Conservation (phyloP, 169 alveolate species). For the Plasmodium blacklocki region DNA sequence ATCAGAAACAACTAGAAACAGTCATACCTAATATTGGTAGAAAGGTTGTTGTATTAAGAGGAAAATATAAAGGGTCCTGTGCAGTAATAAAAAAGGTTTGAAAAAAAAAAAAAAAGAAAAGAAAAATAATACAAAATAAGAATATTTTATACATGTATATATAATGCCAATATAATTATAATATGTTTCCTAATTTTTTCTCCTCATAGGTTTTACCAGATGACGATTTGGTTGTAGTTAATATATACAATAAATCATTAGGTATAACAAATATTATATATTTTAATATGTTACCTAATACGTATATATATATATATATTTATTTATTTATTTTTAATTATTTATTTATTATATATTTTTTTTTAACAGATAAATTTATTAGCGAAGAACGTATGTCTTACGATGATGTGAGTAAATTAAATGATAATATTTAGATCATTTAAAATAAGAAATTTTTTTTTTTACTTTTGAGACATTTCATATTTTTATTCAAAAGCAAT, state of each 20-base stretch:
- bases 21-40: constrained; percentile 70
- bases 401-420: constrained; percentile 42
- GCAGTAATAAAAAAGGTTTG: constrained; percentile 55
- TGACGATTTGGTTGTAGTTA: constrained; percentile 34
- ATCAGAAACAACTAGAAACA: constrained; percentile 62
- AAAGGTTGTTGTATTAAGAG: constrained; percentile 30
- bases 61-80: constrained; percentile 24
- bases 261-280: constrained; percentile 22
- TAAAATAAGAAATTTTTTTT: no score
- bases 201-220: constrained; percentile 37
- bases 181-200: background rate
- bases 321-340: no score
- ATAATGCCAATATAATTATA: no score
- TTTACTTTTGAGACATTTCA: no score
- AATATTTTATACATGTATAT: no score
- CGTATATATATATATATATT: no score
- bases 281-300: no score
- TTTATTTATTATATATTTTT: background rate
- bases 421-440: no score
- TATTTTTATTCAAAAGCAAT: no score
- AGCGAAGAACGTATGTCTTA: constrained; percentile 31
- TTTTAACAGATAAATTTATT: constrained; percentile 23
- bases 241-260: constrained; percentile 24
- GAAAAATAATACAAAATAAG: no score
- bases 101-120: no score